These are phyloP conservation scores for Rosa hybrid DNA, from an alignment of 331 rosid genomes.

Conservation along the genomic window DNA sequence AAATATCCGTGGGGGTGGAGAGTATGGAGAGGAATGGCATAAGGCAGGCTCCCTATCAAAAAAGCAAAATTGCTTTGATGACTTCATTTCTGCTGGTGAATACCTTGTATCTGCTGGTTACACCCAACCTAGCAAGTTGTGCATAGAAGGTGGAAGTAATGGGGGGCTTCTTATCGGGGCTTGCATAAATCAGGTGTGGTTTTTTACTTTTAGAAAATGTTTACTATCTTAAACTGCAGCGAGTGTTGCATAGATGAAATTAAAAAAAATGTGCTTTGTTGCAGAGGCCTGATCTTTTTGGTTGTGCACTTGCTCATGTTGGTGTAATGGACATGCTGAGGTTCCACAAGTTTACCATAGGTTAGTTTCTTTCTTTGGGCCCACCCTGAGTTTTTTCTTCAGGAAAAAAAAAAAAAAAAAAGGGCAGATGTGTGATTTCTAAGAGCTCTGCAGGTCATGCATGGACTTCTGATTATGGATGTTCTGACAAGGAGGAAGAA, in stretches of 20 bases:
- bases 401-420: background rate
- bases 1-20: slow-evolving; percentile 98
- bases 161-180: slow-evolving; percentile 98
- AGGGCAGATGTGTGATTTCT: slow-evolving; percentile 23
- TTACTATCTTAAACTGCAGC: slow-evolving; percentile 8
- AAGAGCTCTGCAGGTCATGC: slow-evolving; percentile 67
- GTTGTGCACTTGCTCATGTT: slow-evolving; percentile 94
- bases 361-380: slow-evolving; percentile 40
- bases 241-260: slow-evolving; percentile 8
- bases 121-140: slow-evolving; percentile 74
- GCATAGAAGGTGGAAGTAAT: slow-evolving; percentile 96
- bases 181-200: slow-evolving; percentile 79
- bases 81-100: slow-evolving; percentile 86
- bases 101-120: slow-evolving; percentile 82
- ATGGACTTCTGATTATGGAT: slow-evolving; percentile 94
- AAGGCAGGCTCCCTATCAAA: slow-evolving; percentile 89
- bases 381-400: slow-evolving; percentile 7
- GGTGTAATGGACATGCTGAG: slow-evolving; percentile 98
- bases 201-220: slow-evolving; percentile 9
- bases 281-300: slow-evolving; percentile 95
- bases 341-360: slow-evolving; percentile 94
- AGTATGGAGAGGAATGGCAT: slow-evolving; percentile 99
- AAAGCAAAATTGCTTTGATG: slow-evolving; percentile 96
- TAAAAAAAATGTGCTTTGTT: background rate
- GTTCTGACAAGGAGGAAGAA: slow-evolving; percentile 86